Evolutionary conservation across 495 filamentous ascomycete species (phyloP).

Genomic region (Hyaloscypha bicolor): DNA sequence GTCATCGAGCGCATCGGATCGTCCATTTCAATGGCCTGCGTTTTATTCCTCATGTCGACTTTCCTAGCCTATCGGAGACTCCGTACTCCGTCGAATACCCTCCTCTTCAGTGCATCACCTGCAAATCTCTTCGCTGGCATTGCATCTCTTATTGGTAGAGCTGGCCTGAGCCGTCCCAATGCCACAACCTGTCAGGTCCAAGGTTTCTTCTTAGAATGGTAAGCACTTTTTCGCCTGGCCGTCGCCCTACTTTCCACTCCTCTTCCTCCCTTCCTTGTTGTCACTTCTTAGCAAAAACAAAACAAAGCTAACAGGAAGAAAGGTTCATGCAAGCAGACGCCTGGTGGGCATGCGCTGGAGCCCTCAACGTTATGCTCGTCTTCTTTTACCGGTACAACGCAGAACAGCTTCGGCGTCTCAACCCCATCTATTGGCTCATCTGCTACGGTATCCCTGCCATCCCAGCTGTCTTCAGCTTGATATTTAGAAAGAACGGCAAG

Average conservation of each 20-base stretch:
- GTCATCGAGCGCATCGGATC: conserved; percentile 50
- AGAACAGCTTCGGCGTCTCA: conserved; percentile 61
- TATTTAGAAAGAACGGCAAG: conserved; percentile 49
- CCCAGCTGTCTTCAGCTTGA: conserved; percentile 67
- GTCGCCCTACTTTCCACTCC: too few relatives aligned
- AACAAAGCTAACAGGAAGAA: conserved; percentile 6
- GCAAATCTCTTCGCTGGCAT: conserved; percentile 79
- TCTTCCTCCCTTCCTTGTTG: conserved; percentile 40
- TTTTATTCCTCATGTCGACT: conserved; percentile 70
- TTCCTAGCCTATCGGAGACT: conserved; percentile 62
- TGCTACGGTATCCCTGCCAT: conserved; percentile 79
- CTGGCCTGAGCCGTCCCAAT: conserved; percentile 50
- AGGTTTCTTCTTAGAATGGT: conserved; percentile 69
- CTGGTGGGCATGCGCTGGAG: conserved; percentile 74
- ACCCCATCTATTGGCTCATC: conserved; percentile 67
- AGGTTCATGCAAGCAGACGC: conserved; percentile 63
- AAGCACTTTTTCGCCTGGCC: conserved; percentile 34
- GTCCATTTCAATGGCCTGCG: conserved; percentile 66
- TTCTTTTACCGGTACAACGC: conserved; percentile 76
- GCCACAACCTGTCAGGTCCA: conserved; percentile 72
- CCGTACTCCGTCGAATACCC: conserved; percentile 77
- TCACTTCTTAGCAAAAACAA: neutral
- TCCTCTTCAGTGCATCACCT: conserved; percentile 82
- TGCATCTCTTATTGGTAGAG: conserved; percentile 69
- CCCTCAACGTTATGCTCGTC: conserved; percentile 81